Conservation (phyloP, 345 rosid species). For the Eucalyptus camaldulensis region DNA sequence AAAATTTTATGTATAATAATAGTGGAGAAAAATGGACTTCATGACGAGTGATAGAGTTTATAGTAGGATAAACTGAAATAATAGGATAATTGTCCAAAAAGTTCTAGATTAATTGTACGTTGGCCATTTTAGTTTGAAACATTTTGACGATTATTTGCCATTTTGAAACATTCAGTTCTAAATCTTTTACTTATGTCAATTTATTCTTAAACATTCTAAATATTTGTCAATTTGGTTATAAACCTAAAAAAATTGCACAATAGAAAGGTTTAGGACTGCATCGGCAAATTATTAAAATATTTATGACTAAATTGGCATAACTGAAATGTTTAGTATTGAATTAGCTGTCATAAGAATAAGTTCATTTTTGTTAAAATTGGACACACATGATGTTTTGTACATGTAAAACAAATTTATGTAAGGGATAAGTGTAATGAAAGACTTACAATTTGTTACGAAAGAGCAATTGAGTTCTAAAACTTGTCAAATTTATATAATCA, state of each 20-base stretch:
- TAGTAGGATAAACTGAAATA: no score
- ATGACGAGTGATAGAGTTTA: background rate
- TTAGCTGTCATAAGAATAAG: background rate
- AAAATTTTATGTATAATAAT: no score
- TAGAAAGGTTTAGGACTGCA: background rate
- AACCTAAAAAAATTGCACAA: background rate
- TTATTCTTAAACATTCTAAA: no score
- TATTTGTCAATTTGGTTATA: no score
- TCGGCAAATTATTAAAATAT: background rate
- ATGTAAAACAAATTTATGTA: background rate
- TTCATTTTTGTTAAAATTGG: background rate
- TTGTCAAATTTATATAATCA: no score
- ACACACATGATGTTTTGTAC: background rate
- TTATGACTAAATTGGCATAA: no score
- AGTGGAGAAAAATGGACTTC: background rate
- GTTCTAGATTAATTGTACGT: background rate
- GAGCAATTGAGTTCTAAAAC: no score
- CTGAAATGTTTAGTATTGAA: no score
- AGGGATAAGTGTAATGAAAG: background rate
- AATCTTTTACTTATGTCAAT: no score
- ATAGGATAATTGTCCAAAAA: background rate
- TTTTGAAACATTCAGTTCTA: background rate
- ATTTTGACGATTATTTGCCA: background rate
- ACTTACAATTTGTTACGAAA: accelerated
- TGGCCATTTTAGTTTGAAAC: background rate